Evolutionary conservation across 202 grass and related monocot species (phyloP).

Genomic region (Panicum hallii): DNA sequence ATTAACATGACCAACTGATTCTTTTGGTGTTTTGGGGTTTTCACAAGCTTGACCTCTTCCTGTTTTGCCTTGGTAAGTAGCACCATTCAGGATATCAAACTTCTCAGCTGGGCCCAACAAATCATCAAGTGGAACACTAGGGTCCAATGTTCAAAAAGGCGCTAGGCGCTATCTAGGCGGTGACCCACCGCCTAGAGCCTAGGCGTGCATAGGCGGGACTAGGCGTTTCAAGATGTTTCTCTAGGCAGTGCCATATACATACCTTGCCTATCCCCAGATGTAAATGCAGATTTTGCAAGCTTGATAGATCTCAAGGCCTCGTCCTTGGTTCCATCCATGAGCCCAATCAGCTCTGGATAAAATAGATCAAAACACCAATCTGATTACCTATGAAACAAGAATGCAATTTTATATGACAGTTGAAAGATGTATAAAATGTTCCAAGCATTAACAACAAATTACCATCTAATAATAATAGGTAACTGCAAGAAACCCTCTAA

Average conservation of each 20-base stretch:
- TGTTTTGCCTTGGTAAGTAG: constrained; percentile 14
- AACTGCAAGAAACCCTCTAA: constrained; percentile 8
- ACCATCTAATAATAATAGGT: not conserved
- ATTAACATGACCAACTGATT: constrained; percentile 51
- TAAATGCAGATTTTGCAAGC: constrained; percentile 71
- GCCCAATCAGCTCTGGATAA: not conserved
- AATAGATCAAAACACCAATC: constrained; percentile 22
- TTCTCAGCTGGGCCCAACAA: constrained; percentile 59
- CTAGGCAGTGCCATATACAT: too few species aligned
- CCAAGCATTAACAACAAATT: constrained; percentile 4
- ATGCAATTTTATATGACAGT: not conserved
- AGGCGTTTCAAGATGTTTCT: too few species aligned
- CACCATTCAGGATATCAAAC: constrained; percentile 45
- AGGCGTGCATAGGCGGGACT: too few species aligned
- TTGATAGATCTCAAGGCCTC: constrained; percentile 82
- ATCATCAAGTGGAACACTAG: constrained; percentile 57
- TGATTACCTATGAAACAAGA: constrained; percentile 41
- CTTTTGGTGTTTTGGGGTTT: constrained; percentile 29
- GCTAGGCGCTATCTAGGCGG: too few species aligned
- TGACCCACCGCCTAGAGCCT: too few species aligned
- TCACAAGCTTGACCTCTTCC: constrained; percentile 32
- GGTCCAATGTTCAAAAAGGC: constrained; percentile 53
- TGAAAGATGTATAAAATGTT: constrained; percentile 15
- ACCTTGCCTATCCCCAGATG: constrained; percentile 63
- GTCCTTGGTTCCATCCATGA: constrained; percentile 95